Percentiles rank a stretch among this genome's conserved stretches.
phyloP scores from a whole-genome alignment of 2,329 filamentous ascomycete genomes.

The Xylaria sp. region DNA sequence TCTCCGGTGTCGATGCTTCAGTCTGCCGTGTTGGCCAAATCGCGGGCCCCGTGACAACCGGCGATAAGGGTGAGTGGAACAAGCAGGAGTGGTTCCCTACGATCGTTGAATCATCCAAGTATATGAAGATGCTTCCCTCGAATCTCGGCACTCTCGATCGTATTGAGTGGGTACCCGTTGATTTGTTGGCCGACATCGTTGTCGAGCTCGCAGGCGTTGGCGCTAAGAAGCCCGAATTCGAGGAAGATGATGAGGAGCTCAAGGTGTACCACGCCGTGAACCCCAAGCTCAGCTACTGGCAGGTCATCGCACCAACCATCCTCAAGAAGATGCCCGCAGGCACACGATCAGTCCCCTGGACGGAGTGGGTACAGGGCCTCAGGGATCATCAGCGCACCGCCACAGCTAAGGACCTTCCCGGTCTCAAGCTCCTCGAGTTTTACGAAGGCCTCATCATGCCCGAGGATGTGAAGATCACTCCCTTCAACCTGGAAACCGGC shows the following conservation, averaged over 20 bases:
- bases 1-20: constrained; percentile 45
- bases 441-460: constrained; percentile 30
- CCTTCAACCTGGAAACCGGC: constrained; percentile 33
- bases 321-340: constrained; percentile 28
- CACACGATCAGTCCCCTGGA: constrained; percentile 28
- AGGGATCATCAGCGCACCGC: constrained; percentile 23
- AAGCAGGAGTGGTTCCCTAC: constrained; percentile 61
- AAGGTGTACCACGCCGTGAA: constrained; percentile 34
- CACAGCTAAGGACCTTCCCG: constrained; percentile 30
- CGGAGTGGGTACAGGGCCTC: constrained; percentile 32
- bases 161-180: constrained; percentile 62
- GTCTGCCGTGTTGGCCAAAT: constrained; percentile 55
- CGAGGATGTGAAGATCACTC: constrained; percentile 25
- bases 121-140: constrained; percentile 53
- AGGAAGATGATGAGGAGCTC: constrained; percentile 30
- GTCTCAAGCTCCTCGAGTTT: constrained; percentile 34
- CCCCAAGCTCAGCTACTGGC: constrained; percentile 33
- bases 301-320: constrained; percentile 29
- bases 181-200: constrained; percentile 51
- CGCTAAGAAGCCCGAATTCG: constrained; percentile 22
- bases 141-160: constrained; percentile 49
- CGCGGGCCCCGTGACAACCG: constrained; percentile 45
- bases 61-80: constrained; percentile 56
- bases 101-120: constrained; percentile 53
- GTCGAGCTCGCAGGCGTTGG: constrained; percentile 50